Evolutionary conservation across 768 basidiomycete species (phyloP), one percentile per base, ranked within the genome.

Genomic region (Chiua virens): DNA sequence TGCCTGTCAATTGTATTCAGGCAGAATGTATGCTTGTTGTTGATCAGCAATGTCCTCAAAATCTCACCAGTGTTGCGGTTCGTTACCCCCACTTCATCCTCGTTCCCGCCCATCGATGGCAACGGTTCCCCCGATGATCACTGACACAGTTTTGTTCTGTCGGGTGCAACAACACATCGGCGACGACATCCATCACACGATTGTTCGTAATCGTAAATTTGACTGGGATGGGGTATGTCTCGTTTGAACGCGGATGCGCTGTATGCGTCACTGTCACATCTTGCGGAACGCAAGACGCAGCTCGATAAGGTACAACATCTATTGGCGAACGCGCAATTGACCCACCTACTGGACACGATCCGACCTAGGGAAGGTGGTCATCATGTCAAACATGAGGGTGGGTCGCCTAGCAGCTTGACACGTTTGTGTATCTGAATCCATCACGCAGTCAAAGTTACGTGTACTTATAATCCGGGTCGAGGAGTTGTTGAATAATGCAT

Each of bases 401-500:
- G 27, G 77, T 62, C 10, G 18, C 21, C 25, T 30, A 15, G 40
- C 57, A n/a, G 42, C 35, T 13, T 14, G 15, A 32, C 39, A 21
- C 27, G 5, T 10, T 21, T 8, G 3, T 36, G 39, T n/a, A n/a
- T 45, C 46, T 57, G 17, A 59, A 18, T 48, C 15, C 13, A 28
- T 18, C 6, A 8, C 17, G 7, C 56, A 92, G 89, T 75, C 71
- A 43, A 80, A 73, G 56, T 76, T 82, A 51, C 77, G 75, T 52
- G 76, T 80, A 9, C 66, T 77, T 22, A 75, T 76, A 60, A 81
- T 85, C 49, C 79, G 79, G 34, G 68, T 81, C 8, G 83, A 89
- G 61, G 90, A 91, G 53, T 83, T 89, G 59, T 73, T 92, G 21
- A 79, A 75, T 55, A 82, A 88, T 42, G 85, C 85, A 3, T 90